Conservation (phyloP, 2,329 filamentous ascomycete species). For the Cladophialophora psammophila region DNA sequence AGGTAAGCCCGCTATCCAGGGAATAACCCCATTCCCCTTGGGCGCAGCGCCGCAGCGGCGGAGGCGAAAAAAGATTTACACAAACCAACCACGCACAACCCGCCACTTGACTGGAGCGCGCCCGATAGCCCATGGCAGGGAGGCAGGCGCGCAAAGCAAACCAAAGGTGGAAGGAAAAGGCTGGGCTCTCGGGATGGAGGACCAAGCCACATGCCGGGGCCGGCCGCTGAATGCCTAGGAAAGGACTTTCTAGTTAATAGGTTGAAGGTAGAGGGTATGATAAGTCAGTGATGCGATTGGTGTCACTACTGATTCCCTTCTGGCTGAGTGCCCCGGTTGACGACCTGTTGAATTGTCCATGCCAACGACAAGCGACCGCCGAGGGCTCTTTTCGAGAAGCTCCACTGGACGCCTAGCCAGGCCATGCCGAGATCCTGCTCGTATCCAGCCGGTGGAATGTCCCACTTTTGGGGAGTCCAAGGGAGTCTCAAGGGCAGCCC, state of each 20-base stretch:
- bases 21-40: background rate
- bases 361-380: background rate
- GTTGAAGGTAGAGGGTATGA: background rate
- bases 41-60: background rate
- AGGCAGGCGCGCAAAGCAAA: background rate
- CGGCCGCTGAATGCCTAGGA: background rate
- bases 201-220: background rate
- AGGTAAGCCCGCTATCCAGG: background rate
- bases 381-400: background rate
- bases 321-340: background rate
- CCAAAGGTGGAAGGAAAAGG: background rate
- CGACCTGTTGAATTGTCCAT: background rate
- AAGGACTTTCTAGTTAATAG: background rate
- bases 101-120: background rate
- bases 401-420: background rate
- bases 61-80: background rate
- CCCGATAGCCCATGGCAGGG: background rate
- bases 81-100: background rate
- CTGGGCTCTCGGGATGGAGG: background rate
- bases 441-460: slow-evolving; percentile 1
- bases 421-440: background rate
- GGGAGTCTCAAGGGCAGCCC: background rate
- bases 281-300: background rate
- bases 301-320: background rate
- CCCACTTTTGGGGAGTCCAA: background rate